Percentiles rank a stretch among this genome's conserved stretches.
These are phyloP conservation scores for Staphylotrichum longicolle DNA, from an alignment of 495 filamentous ascomycete species.

Conservation along the genomic window DNA sequence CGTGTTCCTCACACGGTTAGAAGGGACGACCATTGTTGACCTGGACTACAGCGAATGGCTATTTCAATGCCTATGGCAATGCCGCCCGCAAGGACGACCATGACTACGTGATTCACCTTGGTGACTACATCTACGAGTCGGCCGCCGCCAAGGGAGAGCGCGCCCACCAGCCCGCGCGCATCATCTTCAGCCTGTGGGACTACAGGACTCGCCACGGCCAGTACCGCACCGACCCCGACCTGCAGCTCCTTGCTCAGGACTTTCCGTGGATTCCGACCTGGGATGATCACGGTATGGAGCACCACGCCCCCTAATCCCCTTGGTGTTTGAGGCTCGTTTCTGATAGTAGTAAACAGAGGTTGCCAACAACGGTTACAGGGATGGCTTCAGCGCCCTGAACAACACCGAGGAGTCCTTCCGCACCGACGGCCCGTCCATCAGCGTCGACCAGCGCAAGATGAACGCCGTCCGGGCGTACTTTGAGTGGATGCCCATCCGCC, in stretches of 20 bases:
- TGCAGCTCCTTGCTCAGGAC: constrained; percentile 52
- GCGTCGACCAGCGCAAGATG: constrained; percentile 64
- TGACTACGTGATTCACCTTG: constrained; percentile 61
- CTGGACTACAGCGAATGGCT: constrained; percentile 46
- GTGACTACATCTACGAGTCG: constrained; percentile 64
- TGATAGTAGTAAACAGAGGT: constrained; percentile 42
- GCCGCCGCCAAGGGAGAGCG: constrained; percentile 44
- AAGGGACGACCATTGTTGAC: constrained; percentile 8
- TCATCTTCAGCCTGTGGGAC: constrained; percentile 48
- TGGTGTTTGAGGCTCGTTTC: too few relatives aligned
- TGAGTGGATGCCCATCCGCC: constrained; percentile 56
- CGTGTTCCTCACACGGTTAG: too few relatives aligned
- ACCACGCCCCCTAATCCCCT: too few relatives aligned
- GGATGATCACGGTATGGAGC: constrained; percentile 59
- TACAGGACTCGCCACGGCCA: constrained; percentile 57
- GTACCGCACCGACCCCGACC: constrained; percentile 44
- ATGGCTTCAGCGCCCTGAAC: constrained; percentile 53
- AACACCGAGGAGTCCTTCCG: constrained; percentile 66
- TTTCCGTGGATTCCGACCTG: constrained; percentile 66
- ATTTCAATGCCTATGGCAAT: constrained; percentile 64
- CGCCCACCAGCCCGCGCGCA: constrained; percentile 25
- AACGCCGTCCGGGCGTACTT: constrained; percentile 67
- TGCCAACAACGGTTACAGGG: constrained; percentile 61
- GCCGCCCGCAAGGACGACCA: constrained; percentile 61
- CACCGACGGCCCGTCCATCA: constrained; percentile 52